phyloP scores from a whole-genome alignment of 169 alveolate genomes.

The Plasmodium chabaudi region DNA sequence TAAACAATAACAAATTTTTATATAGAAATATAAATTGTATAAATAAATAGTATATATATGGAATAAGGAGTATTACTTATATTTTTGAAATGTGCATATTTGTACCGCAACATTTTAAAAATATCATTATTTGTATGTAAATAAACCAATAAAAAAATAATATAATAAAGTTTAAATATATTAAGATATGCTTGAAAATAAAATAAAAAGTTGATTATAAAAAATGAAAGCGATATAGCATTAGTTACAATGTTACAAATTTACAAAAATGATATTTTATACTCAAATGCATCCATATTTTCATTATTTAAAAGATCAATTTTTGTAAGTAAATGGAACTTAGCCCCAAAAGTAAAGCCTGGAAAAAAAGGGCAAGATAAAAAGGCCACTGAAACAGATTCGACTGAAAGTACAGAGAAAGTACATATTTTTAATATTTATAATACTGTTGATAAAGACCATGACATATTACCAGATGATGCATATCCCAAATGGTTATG shows the following conservation, averaged over 20 bases:
- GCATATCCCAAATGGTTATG: slow-evolving; percentile 87
- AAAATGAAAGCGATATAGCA: slow-evolving; percentile 13
- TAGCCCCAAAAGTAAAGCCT: slow-evolving; percentile 68
- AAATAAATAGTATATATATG: no score
- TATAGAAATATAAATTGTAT: no score
- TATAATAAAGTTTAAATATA: background rate
- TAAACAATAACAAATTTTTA: no score
- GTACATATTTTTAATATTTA: slow-evolving; percentile 86
- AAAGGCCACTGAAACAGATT: slow-evolving; percentile 48
- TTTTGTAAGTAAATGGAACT: slow-evolving; percentile 22
- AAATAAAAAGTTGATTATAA: background rate
- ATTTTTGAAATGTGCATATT: no score
- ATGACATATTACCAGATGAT: slow-evolving; percentile 83
- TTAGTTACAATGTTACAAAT: slow-evolving; percentile 12
- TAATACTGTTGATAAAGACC: slow-evolving; percentile 82
- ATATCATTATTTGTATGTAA: background rate
- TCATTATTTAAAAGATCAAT: slow-evolving; percentile 22
- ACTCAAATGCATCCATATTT: slow-evolving; percentile 1
- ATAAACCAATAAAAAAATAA: background rate
- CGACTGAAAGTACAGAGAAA: slow-evolving; percentile 74
- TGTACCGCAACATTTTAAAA: background rate
- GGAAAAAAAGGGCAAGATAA: slow-evolving; percentile 78
- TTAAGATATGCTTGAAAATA: background rate
- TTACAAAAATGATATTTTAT: slow-evolving; percentile 21
- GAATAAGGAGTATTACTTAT: no score